Conservation (phyloP, 495 filamentous ascomycete genomes). For the Lasiosphaeria miniovina region DNA sequence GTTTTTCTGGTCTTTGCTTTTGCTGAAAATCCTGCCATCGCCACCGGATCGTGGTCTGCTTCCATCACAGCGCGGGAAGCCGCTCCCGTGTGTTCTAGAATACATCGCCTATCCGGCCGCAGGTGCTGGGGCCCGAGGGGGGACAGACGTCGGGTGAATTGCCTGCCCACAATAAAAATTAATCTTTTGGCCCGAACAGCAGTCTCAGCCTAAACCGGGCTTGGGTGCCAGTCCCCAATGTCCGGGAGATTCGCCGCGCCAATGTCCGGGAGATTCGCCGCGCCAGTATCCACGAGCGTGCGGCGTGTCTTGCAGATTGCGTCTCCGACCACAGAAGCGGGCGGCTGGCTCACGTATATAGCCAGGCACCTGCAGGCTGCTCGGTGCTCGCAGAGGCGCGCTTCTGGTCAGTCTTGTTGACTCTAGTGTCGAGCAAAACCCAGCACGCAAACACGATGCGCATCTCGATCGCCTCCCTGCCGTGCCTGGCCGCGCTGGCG, state of each 20-base stretch:
- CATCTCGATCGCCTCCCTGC: background rate
- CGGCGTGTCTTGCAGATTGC: no score
- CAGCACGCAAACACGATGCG: conserved; percentile 1
- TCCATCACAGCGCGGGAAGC: no score
- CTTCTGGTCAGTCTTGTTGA: background rate
- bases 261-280: background rate
- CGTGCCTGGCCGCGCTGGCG: conserved; percentile 4
- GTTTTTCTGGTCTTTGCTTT: no score
- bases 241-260: background rate
- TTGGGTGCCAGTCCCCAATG: conserved; percentile 3
- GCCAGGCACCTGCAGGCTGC: no score
- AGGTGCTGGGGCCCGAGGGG: background rate
- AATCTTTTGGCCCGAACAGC: conserved; percentile 1
- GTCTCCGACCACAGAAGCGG: background rate
- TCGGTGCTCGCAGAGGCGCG: background rate
- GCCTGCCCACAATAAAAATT: background rate
- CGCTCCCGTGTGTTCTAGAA: background rate
- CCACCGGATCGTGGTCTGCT: no score
- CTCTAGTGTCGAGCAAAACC: background rate
- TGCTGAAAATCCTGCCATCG: no score
- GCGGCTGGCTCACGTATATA: background rate
- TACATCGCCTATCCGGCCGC: background rate
- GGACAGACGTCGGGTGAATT: background rate
- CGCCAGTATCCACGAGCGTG: background rate
- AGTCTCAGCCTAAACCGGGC: conserved; percentile 5